phyloP scores from a whole-genome alignment of 2,329 filamentous ascomycete species.

The Neonectria neomacrospora region DNA sequence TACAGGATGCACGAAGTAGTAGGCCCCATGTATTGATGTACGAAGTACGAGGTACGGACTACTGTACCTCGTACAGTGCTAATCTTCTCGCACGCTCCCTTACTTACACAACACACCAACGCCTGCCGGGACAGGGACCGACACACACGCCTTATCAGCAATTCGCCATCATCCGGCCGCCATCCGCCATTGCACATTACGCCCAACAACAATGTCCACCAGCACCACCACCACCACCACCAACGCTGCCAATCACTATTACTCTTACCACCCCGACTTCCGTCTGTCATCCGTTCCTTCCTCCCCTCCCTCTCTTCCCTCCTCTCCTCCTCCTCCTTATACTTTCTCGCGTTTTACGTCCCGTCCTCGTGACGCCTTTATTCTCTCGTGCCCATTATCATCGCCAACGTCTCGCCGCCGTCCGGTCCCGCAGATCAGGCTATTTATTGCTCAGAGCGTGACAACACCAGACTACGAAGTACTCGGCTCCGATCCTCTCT shows the following conservation, averaged over 20 bases:
- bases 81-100: slow-evolving; percentile 11
- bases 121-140: slow-evolving; percentile 7
- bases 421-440: slow-evolving; percentile 21
- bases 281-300: slow-evolving; percentile 9
- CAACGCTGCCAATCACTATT: not conserved
- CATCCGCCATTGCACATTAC: slow-evolving; percentile 35
- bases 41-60: not conserved
- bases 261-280: slow-evolving; percentile 12
- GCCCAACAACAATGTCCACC: slow-evolving; percentile 23
- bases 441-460: slow-evolving; percentile 32
- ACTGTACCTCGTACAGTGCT: slow-evolving; percentile 19
- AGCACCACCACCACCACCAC: not conserved
- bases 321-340: not conserved
- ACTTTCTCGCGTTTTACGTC: not conserved
- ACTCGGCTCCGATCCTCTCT: not conserved
- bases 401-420: slow-evolving; percentile 23
- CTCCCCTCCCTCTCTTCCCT: not conserved
- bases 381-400: slow-evolving; percentile 24
- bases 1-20: not conserved
- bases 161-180: slow-evolving; percentile 35
- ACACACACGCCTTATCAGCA: slow-evolving; percentile 37
- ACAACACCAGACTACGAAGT: slow-evolving; percentile 18
- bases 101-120: slow-evolving; percentile 20
- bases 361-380: slow-evolving; percentile 2
- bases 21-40: slow-evolving; percentile 1